Evolutionary conservation across 495 filamentous ascomycete genomes (phyloP), one percentile per base, ranked within the genome.

Genomic region (Penicillium bialowiezense): DNA sequence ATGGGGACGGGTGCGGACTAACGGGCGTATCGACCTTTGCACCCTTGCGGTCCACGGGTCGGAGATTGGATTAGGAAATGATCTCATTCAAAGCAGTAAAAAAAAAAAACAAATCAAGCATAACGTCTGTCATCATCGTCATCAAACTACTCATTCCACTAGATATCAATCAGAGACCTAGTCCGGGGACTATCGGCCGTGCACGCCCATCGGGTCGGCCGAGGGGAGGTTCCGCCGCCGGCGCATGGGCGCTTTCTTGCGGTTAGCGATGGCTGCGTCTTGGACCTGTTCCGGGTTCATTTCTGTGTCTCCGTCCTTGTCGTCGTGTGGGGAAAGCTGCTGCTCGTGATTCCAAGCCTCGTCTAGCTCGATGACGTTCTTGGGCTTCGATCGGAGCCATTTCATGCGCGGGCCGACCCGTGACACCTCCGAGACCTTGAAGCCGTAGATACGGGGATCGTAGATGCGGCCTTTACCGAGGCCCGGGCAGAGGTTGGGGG

Each of bases 371-470:
- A 69, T 78, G 36, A 97, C 74, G 55, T 97, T 83, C 7, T 72
- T 74, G 0, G 95, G 93, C 60, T 88, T 86, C 68, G 85, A 83
- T 52, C 93, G 81, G 55, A 98, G 75, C 93, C 93, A 98, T 58
- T 90, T 88, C 93, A 98, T 98, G 40, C 93, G 78, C 15, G 93
- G 93, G 3, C 93, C 93, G 6, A 86, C 87, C 45, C 85, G 77
- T 38, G 93, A 88, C 13, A 88, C 70, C 60, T 98, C 93, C 1
- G 88, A 88, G 23, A 98, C 95, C 33, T 87, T 80, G 70, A 98
- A 98, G 6, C 93, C 93, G 71, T 97, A 98, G 63, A 98, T 97
- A 43, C 86, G 87, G 43, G 92, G 89, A 59, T 96, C 90, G 75
- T 97, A 97, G 49, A 96, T 85, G 59, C 83, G 88, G 49, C 83